Evolutionary conservation across 768 basidiomycete species (phyloP).

Genomic region (Leccinum olivaceopallidum): DNA sequence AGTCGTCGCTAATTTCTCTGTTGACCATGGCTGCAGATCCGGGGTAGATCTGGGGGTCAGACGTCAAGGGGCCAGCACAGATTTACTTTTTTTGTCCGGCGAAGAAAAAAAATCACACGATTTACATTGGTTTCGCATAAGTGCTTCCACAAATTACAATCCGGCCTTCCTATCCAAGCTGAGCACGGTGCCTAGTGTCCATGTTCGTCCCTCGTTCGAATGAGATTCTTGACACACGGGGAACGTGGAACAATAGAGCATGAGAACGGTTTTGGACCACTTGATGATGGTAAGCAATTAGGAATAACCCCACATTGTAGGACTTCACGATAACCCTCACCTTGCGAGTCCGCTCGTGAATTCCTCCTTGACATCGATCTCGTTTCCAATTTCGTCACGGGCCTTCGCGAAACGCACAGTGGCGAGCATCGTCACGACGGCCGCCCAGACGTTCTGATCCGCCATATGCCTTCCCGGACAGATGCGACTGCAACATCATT

Average conservation of each 20-base stretch:
- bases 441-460: slow-evolving; percentile 34
- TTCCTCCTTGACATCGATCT: slow-evolving; percentile 26
- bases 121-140: too few relatives aligned
- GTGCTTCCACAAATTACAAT: not conserved
- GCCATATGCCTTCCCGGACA: slow-evolving; percentile 40
- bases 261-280: slow-evolving; percentile 26
- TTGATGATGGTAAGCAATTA: slow-evolving; percentile 11
- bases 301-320: not conserved
- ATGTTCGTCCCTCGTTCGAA: slow-evolving; percentile 11
- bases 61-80: too few relatives aligned
- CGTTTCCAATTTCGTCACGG: slow-evolving; percentile 30
- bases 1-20: too few relatives aligned
- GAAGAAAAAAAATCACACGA: too few relatives aligned
- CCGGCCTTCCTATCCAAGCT: not conserved
- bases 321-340: slow-evolving; percentile 9
- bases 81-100: too few relatives aligned
- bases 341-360: slow-evolving; percentile 25
- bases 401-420: slow-evolving; percentile 29
- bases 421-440: slow-evolving; percentile 33
- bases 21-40: too few relatives aligned
- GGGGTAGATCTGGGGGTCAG: too few relatives aligned
- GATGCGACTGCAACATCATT: slow-evolving; percentile 17
- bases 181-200: not conserved
- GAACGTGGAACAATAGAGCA: slow-evolving; percentile 24
- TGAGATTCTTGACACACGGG: slow-evolving; percentile 12